Evolutionary conservation across 2,329 filamentous ascomycete genomes (phyloP), one percentile per base, ranked within the genome.

Genomic region (Phialophora verrucosa): DNA sequence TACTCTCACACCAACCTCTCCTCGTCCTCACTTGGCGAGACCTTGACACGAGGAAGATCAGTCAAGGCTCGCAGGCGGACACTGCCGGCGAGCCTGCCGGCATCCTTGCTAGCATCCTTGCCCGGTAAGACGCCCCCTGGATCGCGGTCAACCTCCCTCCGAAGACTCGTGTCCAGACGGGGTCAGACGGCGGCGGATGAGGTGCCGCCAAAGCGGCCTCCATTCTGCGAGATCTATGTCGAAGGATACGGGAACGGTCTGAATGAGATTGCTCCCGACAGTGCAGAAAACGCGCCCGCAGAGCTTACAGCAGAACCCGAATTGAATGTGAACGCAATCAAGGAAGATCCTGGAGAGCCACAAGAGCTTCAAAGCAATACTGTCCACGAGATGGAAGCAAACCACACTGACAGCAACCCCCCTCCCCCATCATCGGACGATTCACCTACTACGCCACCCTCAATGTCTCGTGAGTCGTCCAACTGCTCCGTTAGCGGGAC

Each of bases 161-260:
- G 63, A 42, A 66, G 71, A 38, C 32, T 73, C 31, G 59, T 70
- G 17, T 62, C 68, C 12, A 59, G 65, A 42, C 51, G 63, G 17
- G n/a, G 42, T 12, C 50, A 50, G 29, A 25, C 53, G 17, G 32
- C 27, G 20, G 53, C 25, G 7, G 65, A 67, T 5, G 50, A 66
- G 32, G 62, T 65, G 62, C 65, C 65, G 49, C 11, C 62, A 1
- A 70, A 67, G 59, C 61, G 66, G n/a, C 61, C 65, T 31, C 25
- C 67, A 4, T 70, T 71, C 67, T 72, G 71, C 44, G 69, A 72
- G 47, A 73, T 73, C 32, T 70, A 65, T 38, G 63, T 72, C 14
- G 63, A 68, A 42, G 71, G 70, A n/a, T 73, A 73, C 35, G 71
- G 71, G n/a, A 73, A 73, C 56, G 71, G 71, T n/a, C 35, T 72